Evolutionary conservation across 208 protist species (phyloP), one percentile per base, ranked within the genome.

Genomic region (Trypanosoma melophagium): DNA sequence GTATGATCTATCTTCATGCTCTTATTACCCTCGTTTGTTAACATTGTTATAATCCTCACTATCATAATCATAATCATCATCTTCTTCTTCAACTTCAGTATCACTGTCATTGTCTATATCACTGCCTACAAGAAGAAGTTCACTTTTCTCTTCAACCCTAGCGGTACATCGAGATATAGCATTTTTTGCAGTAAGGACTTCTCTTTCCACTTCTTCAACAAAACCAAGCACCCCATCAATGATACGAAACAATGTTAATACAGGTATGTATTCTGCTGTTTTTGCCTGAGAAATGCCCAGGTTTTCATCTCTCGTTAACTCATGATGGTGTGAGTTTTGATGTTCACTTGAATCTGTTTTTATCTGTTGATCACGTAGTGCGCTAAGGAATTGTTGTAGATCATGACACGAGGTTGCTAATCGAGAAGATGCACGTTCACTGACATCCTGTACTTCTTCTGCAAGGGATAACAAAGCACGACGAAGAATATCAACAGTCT

Each of bases 221-320:
- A 89, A 95, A 66, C 89, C 89, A 14, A 92, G 60, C n/a, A 87
- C 73, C 22, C 82, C 88, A 16, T 86, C 84, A 45, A 84, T 83
- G 42, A 95, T 69, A 55, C 84, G 74, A 44, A 79, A 68, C 40
- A 93, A 51, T 1, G 77, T 67, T 45, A 42, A 55, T 44, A 45
- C 24, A 16, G 72, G 61, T 12, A 69, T 49, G 28, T 25, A 54
- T 16, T 65, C 52, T 16, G 21, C 22, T 22, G 47, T 24, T 56
- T 7, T 42, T 41, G 25, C 50, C 13, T 64, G 42, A 25, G 16
- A 7, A 49, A 61, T 40, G 22, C 5, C 42, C 25, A 19, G n/a
- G 60, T 47, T 62, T 10, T 59, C 51, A 19, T 58, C 51, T 24
- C 28, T 19, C 1, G n/a, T 28, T 22, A 22, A 45, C 28, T 58